Conservation (phyloP, 1,139 yeast species). For the Yamadazyma trypodendri region DNA sequence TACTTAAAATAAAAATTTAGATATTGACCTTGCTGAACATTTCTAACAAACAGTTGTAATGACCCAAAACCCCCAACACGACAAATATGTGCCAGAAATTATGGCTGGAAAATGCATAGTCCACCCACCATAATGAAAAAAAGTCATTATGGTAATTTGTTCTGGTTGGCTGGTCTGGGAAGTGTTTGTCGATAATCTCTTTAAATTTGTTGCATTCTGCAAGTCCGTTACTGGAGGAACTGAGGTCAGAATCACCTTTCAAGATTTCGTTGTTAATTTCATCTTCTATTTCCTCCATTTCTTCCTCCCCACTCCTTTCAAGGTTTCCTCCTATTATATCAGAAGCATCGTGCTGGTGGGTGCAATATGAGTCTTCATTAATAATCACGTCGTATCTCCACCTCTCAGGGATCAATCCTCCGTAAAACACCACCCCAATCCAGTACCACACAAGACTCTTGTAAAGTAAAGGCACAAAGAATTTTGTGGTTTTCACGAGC, state of each 20-base stretch:
- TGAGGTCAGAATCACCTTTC: slow-evolving; percentile 5
- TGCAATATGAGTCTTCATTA: slow-evolving; percentile 34
- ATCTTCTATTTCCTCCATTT: slow-evolving; percentile 41
- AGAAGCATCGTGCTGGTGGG: slow-evolving; percentile 27
- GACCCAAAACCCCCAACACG: slow-evolving; percentile 82
- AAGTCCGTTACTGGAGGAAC: slow-evolving; percentile 4
- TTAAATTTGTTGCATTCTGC: slow-evolving; percentile 26
- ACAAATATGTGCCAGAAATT: slow-evolving; percentile 94
- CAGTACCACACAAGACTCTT: slow-evolving; percentile 73
- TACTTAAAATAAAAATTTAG: too few relatives aligned
- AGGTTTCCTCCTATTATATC: slow-evolving; percentile 39
- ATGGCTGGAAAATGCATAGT: slow-evolving; percentile 73
- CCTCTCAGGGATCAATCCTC: slow-evolving; percentile 85
- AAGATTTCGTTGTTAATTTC: slow-evolving; percentile 25
- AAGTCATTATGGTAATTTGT: slow-evolving; percentile 49
- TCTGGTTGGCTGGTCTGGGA: slow-evolving; percentile 48
- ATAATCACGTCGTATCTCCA: slow-evolving; percentile 69
- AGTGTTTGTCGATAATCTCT: slow-evolving; percentile 49
- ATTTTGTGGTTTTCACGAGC: slow-evolving; percentile 44
- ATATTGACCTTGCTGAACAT: slow-evolving; percentile 47
- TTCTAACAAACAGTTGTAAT: slow-evolving; percentile 71
- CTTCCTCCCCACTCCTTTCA: slow-evolving; percentile 46
- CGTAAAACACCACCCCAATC: slow-evolving; percentile 84
- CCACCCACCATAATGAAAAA: slow-evolving; percentile 82
- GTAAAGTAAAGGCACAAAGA: slow-evolving; percentile 60